Evolutionary conservation across 345 rosid species (phyloP).

Genomic region (Cochlearia excelsa): DNA sequence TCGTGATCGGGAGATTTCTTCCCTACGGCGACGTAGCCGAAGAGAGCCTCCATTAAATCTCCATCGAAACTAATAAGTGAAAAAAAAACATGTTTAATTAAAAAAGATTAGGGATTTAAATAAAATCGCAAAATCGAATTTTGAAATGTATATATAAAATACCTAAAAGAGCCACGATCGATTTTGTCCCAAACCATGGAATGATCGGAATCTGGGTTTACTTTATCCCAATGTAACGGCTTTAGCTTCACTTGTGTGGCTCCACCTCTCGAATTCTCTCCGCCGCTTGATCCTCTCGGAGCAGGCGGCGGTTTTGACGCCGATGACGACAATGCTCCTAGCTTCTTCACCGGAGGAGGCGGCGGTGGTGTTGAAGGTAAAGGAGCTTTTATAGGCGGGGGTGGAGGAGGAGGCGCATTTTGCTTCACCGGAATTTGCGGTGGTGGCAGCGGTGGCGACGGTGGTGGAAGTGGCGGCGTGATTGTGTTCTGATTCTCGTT

Average conservation of each 20-base stretch:
- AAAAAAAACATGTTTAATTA: neutral
- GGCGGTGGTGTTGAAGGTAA: conserved; percentile 36
- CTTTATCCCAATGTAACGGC: conserved; percentile 92
- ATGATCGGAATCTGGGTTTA: conserved; percentile 50
- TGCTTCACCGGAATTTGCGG: conserved; percentile 32
- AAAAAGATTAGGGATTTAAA: neutral
- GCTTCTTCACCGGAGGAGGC: conserved; percentile 40
- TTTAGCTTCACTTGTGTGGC: conserved; percentile 53
- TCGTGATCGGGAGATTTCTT: conserved; percentile 45
- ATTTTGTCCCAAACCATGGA: conserved; percentile 96
- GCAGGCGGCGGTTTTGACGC: conserved; percentile 39
- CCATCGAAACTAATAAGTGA: conserved; percentile 56
- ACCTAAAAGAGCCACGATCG: conserved; percentile 78
- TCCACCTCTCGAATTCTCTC: conserved; percentile 31
- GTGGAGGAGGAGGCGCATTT: conserved; percentile 32
- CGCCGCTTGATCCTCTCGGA: conserved; percentile 37
- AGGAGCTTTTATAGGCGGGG: conserved; percentile 31
- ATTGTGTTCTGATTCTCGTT: neutral
- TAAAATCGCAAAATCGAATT: neutral
- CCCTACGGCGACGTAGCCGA: conserved; percentile 60
- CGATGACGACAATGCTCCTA: conserved; percentile 29
- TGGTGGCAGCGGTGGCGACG: conserved; percentile 22
- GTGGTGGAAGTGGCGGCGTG: neutral
- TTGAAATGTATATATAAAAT: neutral
- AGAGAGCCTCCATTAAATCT: conserved; percentile 91